Evolutionary conservation across 345 rosid species (phyloP).

Genomic region (Crucihimalaya himalaica): DNA sequence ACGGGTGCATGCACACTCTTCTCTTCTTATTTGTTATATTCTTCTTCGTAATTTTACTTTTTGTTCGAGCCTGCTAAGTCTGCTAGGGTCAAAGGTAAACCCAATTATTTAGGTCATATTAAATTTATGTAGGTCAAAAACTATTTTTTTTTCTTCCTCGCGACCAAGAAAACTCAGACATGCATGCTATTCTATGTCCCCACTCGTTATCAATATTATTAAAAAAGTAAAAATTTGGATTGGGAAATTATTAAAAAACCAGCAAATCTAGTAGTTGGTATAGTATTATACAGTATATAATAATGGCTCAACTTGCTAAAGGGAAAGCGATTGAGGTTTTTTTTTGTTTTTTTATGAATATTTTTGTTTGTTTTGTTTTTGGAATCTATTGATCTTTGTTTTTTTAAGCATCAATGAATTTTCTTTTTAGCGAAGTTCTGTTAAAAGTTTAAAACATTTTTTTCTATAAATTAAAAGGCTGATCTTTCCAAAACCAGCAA

Average conservation of each 20-base stretch:
- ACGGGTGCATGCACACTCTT: constrained; percentile 39
- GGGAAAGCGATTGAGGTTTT: neutral
- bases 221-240: constrained; percentile 6
- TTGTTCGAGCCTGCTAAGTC: constrained; percentile 20
- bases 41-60: constrained; percentile 12
- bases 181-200: constrained; percentile 25
- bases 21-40: constrained; percentile 18
- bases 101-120: neutral
- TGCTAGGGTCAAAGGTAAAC: constrained; percentile 32
- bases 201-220: neutral
- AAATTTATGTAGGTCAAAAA: neutral
- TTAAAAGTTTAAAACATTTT: neutral
- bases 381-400: neutral
- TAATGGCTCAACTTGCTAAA: constrained; percentile 31
- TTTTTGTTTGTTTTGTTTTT: neutral
- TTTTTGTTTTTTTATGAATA: neutral
- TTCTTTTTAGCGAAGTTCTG: neutral
- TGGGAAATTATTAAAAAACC: constrained; percentile 3
- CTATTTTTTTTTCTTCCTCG: neutral
- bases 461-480: neutral
- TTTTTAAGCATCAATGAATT: neutral
- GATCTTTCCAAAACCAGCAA: neutral
- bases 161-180: constrained; percentile 27
- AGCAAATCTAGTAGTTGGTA: constrained; percentile 22
- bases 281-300: constrained; percentile 13